Conservation (phyloP, 352 stramenopile species). For the Halophytophthora batemanensis region DNA sequence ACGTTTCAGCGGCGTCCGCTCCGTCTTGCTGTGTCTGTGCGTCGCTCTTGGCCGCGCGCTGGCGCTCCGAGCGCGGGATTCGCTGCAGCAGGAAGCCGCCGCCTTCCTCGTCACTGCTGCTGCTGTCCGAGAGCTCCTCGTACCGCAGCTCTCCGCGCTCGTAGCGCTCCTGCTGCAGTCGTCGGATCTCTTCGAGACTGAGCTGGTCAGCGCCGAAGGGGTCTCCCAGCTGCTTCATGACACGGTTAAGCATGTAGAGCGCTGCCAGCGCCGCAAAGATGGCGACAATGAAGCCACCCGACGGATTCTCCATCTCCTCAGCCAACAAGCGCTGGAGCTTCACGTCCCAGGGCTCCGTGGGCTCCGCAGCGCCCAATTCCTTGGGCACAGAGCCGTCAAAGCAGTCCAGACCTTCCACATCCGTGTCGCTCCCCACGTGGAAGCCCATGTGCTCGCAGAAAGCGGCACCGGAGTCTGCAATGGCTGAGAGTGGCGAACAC, state of each 20-base stretch:
- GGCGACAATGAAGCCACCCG: constrained; percentile 54
- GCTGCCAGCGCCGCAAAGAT: constrained; percentile 57
- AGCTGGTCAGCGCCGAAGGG: constrained; percentile 47
- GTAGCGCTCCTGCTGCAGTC: constrained; percentile 71
- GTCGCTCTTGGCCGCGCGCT: constrained; percentile 1
- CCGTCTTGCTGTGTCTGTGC: no score
- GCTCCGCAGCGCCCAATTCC: constrained; percentile 47
- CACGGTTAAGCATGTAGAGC: constrained; percentile 46
- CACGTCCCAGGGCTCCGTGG: constrained; percentile 55
- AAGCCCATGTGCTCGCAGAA: constrained; percentile 83
- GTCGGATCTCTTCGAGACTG: constrained; percentile 65
- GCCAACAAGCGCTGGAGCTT: constrained; percentile 52
- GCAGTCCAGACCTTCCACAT: constrained; percentile 72
- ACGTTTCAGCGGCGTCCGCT: no score
- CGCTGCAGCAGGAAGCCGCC: constrained; percentile 4
- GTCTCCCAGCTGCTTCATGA: constrained; percentile 44
- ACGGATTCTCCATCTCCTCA: constrained; percentile 70
- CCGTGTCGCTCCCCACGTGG: constrained; percentile 59
- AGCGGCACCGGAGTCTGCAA: constrained; percentile 46
- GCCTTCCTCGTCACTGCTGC: constrained; percentile 28
- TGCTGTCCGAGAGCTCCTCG: constrained; percentile 58
- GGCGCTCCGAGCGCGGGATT: constrained; percentile 9
- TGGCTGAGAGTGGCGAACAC: constrained; percentile 65
- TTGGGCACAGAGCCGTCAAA: constrained; percentile 78
- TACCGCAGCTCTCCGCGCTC: constrained; percentile 37